A percentile compares a stretch with the other conserved stretches of the same genome.
These are phyloP conservation scores for Torulaspora microellipsoides DNA, from an alignment of 805 yeast genomes.

Conservation along the genomic window DNA sequence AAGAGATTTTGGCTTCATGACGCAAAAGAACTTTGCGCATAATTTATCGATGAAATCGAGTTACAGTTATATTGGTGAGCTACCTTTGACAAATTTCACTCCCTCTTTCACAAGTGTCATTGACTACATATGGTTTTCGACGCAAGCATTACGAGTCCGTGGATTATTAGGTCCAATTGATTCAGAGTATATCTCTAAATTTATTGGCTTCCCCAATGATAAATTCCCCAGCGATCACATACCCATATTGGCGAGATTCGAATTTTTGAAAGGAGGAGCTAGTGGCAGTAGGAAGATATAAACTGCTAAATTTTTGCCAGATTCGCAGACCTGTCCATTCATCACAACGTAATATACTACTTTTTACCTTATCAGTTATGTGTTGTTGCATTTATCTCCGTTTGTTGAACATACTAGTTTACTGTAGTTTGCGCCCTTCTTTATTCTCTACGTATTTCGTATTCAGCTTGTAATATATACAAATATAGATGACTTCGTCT, in stretches of 20 bases:
- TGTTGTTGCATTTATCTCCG: no score
- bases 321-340: no score
- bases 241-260: conserved; percentile 77
- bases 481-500: no score
- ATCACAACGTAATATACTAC: no score
- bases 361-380: no score
- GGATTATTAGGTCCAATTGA: conserved; percentile 87
- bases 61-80: conserved; percentile 77
- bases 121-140: conserved; percentile 94
- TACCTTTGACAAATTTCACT: conserved; percentile 91
- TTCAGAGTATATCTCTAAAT: conserved; percentile 64
- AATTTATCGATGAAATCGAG: conserved; percentile 78
- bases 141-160: conserved; percentile 70
- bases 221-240: conserved; percentile 94
- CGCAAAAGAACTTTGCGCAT: conserved; percentile 84
- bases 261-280: conserved; percentile 48
- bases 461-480: no score
- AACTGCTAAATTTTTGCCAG: background rate
- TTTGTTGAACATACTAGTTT: no score
- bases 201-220: conserved; percentile 90
- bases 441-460: no score
- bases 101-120: conserved; percentile 91
- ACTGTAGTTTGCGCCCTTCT: no score
- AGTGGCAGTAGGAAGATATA: conserved; percentile 31
- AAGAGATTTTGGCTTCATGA: conserved; percentile 84